Conservation (phyloP, 164 flowering plant genomes). For the Umbilicus rupestris region DNA sequence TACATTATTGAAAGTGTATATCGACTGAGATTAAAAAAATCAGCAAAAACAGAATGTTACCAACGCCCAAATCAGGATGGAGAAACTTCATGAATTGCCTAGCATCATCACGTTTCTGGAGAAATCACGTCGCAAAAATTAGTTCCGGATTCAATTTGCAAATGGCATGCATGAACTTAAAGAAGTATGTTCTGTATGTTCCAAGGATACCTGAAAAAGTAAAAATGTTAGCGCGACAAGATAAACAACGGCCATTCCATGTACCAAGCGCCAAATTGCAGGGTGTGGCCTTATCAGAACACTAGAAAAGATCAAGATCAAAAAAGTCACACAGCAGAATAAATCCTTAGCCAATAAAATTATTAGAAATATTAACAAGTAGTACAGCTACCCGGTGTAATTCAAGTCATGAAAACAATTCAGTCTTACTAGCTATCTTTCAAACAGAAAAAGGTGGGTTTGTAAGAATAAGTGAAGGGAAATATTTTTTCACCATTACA, state of each 20-base stretch:
- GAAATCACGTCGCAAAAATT: background rate
- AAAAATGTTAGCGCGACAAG: conserved; percentile 93
- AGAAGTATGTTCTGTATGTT: too few relatives aligned
- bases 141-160: background rate
- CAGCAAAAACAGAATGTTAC: conserved; percentile 27
- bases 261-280: conserved; percentile 96
- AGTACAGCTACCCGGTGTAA: background rate
- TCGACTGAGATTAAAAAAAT: background rate
- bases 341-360: background rate
- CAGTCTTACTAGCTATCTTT: background rate
- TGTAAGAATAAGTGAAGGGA: background rate
- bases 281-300: conserved; percentile 96
- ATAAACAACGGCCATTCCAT: conserved; percentile 95
- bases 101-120: conserved; percentile 96
- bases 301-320: conserved; percentile 29
- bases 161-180: background rate
- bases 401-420: background rate
- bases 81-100: conserved; percentile 95
- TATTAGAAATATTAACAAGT: too few relatives aligned
- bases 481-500: background rate
- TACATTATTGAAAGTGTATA: background rate
- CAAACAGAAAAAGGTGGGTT: background rate
- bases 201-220: conserved; percentile 79
- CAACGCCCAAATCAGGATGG: conserved; percentile 95
- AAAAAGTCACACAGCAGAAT: background rate